A percentile compares a stretch with the other conserved stretches of the same genome.
phyloP scores from a whole-genome alignment of 257 asterid species.

The Solanum chiquidenum region DNA sequence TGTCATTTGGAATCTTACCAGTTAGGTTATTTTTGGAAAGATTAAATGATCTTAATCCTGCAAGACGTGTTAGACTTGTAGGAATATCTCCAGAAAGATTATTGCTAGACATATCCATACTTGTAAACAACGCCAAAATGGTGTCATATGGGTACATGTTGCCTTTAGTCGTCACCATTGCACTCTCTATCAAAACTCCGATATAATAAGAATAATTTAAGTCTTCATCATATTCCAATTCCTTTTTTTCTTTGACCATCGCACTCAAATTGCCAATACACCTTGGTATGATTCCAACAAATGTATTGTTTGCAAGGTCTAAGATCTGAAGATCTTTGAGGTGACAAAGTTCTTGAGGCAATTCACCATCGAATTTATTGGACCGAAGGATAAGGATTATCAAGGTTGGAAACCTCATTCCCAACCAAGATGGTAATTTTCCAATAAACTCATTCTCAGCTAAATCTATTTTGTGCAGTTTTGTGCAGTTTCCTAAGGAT shows the following conservation, averaged over 20 bases:
- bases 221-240: no score
- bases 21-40: slow-evolving; percentile 15
- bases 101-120: slow-evolving; percentile 18
- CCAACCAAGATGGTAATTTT: slow-evolving; percentile 18
- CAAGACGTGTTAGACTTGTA: slow-evolving; percentile 8
- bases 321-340: slow-evolving; percentile 11
- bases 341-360: slow-evolving; percentile 10
- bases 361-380: slow-evolving; percentile 12
- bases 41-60: slow-evolving; percentile 12
- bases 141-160: neutral
- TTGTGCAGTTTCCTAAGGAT: neutral
- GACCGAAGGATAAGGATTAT: slow-evolving; percentile 9
- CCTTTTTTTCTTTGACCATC: no score
- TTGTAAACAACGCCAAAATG: slow-evolving; percentile 7
- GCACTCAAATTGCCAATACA: no score
- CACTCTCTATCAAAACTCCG: slow-evolving; percentile 1
- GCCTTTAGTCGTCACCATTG: slow-evolving; percentile 11
- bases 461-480: neutral
- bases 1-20: slow-evolving; percentile 18
- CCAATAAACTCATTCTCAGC: slow-evolving; percentile 13
- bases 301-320: slow-evolving; percentile 9
- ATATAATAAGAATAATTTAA: neutral
- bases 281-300: neutral
- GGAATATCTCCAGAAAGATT: slow-evolving; percentile 20
- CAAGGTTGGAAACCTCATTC: neutral